Percentiles rank a stretch among this genome's conserved stretches.
Evolutionary conservation across 2,329 filamentous ascomycete genomes (phyloP).

Genomic region (Phymatotrichopsis omnivora): DNA sequence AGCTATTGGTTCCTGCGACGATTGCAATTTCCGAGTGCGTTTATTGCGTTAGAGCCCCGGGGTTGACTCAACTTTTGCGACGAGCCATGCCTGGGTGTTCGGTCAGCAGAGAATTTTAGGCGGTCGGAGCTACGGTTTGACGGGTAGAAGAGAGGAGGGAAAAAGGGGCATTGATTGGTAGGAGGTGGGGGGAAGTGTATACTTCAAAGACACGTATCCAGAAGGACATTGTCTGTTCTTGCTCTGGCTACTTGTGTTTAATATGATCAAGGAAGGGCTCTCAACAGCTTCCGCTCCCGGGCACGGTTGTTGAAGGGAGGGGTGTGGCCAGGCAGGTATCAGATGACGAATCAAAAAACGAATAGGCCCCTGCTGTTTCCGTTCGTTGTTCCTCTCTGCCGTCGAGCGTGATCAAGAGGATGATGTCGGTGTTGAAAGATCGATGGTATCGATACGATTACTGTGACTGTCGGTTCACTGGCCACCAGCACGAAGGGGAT

Average conservation of each 20-base stretch:
- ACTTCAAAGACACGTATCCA: slow-evolving; percentile 28
- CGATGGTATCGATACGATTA: no score
- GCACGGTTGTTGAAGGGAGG: no score
- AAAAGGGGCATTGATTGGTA: slow-evolving; percentile 1
- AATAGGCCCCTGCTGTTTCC: not conserved
- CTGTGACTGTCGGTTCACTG: no score
- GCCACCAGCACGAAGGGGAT: no score
- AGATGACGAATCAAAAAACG: no score
- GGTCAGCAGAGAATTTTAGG: slow-evolving; percentile 7
- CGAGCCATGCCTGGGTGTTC: slow-evolving; percentile 31
- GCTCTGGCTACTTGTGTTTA: not conserved
- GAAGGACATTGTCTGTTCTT: slow-evolving; percentile 12
- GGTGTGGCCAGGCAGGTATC: no score
- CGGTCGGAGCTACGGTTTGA: slow-evolving; percentile 1
- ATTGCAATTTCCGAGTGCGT: not conserved
- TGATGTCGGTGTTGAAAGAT: no score
- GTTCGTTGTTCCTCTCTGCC: not conserved
- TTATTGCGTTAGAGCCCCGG: not conserved
- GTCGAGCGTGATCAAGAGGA: no score
- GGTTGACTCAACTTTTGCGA: slow-evolving; percentile 30
- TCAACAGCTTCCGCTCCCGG: no score
- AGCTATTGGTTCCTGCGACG: not conserved
- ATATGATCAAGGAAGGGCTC: slow-evolving; percentile 8
- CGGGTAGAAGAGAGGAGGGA: slow-evolving; percentile 2
- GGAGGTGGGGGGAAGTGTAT: slow-evolving; percentile 12